Base-by-base conservation (phyloP, 495 filamentous ascomycete genomes). In the Amniculicola lignicola region DNA sequence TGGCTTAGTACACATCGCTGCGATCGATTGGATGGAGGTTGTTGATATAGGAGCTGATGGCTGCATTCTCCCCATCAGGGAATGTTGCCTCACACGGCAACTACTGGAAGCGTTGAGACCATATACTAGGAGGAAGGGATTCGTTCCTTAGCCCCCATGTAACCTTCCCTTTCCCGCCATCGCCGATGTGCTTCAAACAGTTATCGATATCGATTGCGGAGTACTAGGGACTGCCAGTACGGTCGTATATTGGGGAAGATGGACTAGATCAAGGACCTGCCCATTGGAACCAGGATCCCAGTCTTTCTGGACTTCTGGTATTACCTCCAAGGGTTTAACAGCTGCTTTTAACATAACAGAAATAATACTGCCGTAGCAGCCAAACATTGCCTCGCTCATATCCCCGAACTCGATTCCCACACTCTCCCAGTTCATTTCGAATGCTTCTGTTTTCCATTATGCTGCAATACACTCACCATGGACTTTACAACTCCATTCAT, bases 21-120 rank as follows among this genome's bases (percentile, higher is more conserved):
- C 74, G 53, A 16, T 64, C 65, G 11, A 50, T 38, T 0, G 77
- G 79, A 50, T 76, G 78, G 29, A 76, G 69, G 51, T 74, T 75
- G 59, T 74, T 76, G 63, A 76, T 76, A 60, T 77, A 82, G 52
- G 62, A 73, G 4, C 62, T 60, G 44, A 74, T 68, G 39, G 69
- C 64, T 62, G 62, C 69, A 15, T 39, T 57, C 6, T 61, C 61
- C 10, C 69, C 68, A 10, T 55, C 61, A 23, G 63, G 53, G 33
- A 72, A 66, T n/a, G 51, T 16, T 19, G 69, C 70, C 56, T 70
- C 74, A 36, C 54, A 57, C 9, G 76, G 75, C 2, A 78, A 51
- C 51, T 69, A 63, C 59, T 78, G 74, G 44, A 63, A 75, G 29
- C 29, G 29, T 33, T 33, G n/a, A 33, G 29, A 33, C 29, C 29